These are phyloP conservation scores for Aspergillus puulaauensis DNA, from an alignment of 2,329 filamentous ascomycete genomes.

Conservation along the genomic window DNA sequence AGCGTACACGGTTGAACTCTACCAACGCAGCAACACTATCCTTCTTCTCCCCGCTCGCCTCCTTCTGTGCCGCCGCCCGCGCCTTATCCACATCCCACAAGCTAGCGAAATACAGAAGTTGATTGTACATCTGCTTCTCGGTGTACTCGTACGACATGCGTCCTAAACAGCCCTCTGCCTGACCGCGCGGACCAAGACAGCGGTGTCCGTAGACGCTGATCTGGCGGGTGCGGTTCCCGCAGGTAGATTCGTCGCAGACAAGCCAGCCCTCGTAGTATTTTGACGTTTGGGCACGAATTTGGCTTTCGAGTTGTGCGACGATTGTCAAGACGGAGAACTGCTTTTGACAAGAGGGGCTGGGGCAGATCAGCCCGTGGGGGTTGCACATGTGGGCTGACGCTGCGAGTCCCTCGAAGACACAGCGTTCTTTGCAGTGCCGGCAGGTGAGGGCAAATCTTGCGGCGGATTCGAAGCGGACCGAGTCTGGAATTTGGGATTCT, in stretches of 20 bases:
- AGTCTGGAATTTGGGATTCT: constrained; percentile 91
- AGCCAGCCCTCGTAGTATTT: constrained; percentile 93
- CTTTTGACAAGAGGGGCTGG: constrained; percentile 60
- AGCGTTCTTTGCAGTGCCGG: constrained; percentile 71
- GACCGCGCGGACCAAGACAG: constrained; percentile 82
- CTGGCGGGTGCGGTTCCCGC: constrained; percentile 81
- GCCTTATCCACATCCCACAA: constrained; percentile 91
- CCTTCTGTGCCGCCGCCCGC: constrained; percentile 52
- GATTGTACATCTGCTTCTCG: constrained; percentile 92
- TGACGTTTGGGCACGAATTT: constrained; percentile 74
- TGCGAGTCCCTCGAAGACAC: constrained; percentile 74
- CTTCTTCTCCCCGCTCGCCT: constrained; percentile 53
- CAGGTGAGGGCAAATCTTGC: constrained; percentile 75
- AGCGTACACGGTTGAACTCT: constrained; percentile 78
- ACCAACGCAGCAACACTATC: constrained; percentile 70
- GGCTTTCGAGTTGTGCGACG: constrained; percentile 81
- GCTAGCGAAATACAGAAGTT: constrained; percentile 80
- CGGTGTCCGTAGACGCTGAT: constrained; percentile 90
- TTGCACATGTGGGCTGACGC: constrained; percentile 61
- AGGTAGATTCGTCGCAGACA: constrained; percentile 83
- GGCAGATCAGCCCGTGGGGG: constrained; percentile 73
- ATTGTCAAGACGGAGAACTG: constrained; percentile 69
- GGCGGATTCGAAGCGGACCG: constrained; percentile 82
- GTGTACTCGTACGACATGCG: constrained; percentile 84
- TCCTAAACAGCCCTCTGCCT: constrained; percentile 80